These are phyloP conservation scores for Cercophora newfieldiana DNA, from an alignment of 495 filamentous ascomycete species.

Conservation along the genomic window DNA sequence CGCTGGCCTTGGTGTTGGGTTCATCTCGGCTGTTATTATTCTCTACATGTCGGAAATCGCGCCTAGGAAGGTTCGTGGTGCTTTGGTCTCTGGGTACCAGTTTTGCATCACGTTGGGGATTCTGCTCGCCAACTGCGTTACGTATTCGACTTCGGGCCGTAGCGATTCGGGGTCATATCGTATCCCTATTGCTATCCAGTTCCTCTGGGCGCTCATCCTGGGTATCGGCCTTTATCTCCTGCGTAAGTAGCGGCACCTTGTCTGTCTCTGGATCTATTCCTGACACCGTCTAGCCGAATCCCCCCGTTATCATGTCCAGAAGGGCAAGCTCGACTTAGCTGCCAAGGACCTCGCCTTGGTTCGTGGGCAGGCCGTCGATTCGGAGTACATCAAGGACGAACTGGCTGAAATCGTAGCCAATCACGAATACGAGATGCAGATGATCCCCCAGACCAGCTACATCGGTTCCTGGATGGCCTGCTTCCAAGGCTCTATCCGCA, in stretches of 20 bases:
- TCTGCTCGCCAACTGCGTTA: conserved; percentile 69
- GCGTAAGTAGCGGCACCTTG: conserved; percentile 30
- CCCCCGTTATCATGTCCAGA: conserved; percentile 77
- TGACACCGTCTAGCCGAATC: conserved; percentile 58
- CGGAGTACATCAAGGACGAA: conserved; percentile 65
- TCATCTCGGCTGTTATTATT: conserved; percentile 70
- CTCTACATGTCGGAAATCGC: conserved; percentile 71
- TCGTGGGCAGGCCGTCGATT: conserved; percentile 64
- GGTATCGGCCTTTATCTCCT: conserved; percentile 61
- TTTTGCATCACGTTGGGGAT: conserved; percentile 76
- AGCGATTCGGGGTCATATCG: conserved; percentile 68
- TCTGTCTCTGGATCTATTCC: background rate
- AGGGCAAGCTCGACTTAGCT: conserved; percentile 63
- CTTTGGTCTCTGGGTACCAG: conserved; percentile 73
- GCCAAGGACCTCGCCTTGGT: conserved; percentile 61
- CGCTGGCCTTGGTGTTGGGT: conserved; percentile 70
- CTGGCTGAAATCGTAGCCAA: conserved; percentile 79
- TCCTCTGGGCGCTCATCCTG: conserved; percentile 68
- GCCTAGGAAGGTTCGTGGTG: conserved; percentile 67
- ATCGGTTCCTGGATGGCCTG: conserved; percentile 66
- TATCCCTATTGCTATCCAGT: conserved; percentile 70
- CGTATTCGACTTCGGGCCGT: conserved; percentile 64
- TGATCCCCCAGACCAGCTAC: conserved; percentile 64
- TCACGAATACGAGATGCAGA: conserved; percentile 72
- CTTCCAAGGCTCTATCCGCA: conserved; percentile 57